phyloP scores from a whole-genome alignment of 2,329 filamentous ascomycete genomes.

The Colletotrichum horii region DNA sequence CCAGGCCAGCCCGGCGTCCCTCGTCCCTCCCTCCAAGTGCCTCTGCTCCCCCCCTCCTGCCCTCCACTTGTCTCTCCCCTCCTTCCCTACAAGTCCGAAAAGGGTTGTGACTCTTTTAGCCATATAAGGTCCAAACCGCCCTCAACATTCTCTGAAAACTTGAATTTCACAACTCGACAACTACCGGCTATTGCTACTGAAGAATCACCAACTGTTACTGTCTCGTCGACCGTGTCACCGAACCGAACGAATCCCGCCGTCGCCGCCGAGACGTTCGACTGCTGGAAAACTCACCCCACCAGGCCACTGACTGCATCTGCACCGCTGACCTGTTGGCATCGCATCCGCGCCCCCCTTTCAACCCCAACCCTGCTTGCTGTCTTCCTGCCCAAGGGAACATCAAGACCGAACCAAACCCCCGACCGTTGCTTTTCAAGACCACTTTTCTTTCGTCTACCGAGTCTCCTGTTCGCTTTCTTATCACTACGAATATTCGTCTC shows the following conservation, averaged over 20 bases:
- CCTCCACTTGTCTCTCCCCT: conserved; percentile 6
- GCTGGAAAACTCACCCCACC: conserved; percentile 6
- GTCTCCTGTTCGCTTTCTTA: neutral
- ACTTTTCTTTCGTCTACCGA: conserved; percentile 4
- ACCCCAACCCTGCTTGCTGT: conserved; percentile 4
- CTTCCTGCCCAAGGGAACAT: conserved; percentile 17
- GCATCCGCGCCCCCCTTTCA: neutral
- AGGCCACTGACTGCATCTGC: conserved; percentile 10
- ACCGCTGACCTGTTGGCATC: conserved; percentile 1
- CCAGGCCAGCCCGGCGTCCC: conserved; percentile 4
- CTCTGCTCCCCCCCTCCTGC: conserved; percentile 26
- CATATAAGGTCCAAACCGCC: conserved; percentile 11
- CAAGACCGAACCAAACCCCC: conserved; percentile 6
- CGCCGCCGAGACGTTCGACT: neutral
- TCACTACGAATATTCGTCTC: neutral
- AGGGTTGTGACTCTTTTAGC: neutral
- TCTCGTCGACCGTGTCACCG: neutral
- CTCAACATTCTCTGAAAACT: neutral
- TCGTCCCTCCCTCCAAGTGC: conserved; percentile 26
- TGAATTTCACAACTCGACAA: neutral
- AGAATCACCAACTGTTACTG: neutral
- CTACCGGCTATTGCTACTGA: neutral
- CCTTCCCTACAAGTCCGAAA: neutral
- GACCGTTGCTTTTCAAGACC: neutral
- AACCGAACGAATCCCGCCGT: neutral